phyloP scores from a whole-genome alignment of 2,329 filamentous ascomycete species.

The Amphichorda felina region DNA sequence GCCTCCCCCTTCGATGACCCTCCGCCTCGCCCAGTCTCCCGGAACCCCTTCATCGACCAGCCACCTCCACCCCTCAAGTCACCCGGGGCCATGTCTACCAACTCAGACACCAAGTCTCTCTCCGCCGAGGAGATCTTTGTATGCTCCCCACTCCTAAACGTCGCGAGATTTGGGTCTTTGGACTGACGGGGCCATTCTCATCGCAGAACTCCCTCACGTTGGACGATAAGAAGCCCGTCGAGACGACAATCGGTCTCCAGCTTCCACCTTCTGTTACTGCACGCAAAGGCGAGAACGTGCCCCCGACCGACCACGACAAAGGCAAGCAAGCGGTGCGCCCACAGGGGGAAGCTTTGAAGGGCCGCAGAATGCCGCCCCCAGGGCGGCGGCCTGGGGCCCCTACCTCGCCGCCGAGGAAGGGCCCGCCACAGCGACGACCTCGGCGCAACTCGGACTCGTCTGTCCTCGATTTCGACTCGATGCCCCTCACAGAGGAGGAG shows the following conservation, averaged over 20 bases:
- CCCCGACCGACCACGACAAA: too few species aligned
- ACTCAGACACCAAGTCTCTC: constrained; percentile 32
- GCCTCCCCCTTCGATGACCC: constrained; percentile 46
- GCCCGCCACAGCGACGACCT: constrained; percentile 32
- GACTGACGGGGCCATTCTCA: constrained; percentile 1
- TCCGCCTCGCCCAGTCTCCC: constrained; percentile 49
- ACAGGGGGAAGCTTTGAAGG: constrained; percentile 46
- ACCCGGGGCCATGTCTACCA: constrained; percentile 36
- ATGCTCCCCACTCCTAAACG: constrained; percentile 28
- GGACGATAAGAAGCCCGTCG: constrained; percentile 38
- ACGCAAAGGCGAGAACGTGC: too few species aligned
- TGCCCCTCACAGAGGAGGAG: constrained; percentile 45
- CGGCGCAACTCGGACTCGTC: constrained; percentile 76
- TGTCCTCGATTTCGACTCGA: constrained; percentile 44
- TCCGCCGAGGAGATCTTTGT: constrained; percentile 65
- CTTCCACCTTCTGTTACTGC: constrained; percentile 19
- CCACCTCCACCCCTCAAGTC: constrained; percentile 26
- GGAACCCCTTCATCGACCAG: constrained; percentile 65
- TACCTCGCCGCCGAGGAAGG: constrained; percentile 14
- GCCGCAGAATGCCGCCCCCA: constrained; percentile 23
- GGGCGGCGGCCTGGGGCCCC: constrained; percentile 18
- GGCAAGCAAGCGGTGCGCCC: too few species aligned
- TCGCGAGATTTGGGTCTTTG: neutral
- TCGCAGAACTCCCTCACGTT: constrained; percentile 55
- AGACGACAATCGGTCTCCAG: neutral